Percentiles rank a stretch among this genome's conserved stretches.
Evolutionary conservation across 257 asterid species (phyloP).

Genomic region (Dorcoceras hygrometricum): DNA sequence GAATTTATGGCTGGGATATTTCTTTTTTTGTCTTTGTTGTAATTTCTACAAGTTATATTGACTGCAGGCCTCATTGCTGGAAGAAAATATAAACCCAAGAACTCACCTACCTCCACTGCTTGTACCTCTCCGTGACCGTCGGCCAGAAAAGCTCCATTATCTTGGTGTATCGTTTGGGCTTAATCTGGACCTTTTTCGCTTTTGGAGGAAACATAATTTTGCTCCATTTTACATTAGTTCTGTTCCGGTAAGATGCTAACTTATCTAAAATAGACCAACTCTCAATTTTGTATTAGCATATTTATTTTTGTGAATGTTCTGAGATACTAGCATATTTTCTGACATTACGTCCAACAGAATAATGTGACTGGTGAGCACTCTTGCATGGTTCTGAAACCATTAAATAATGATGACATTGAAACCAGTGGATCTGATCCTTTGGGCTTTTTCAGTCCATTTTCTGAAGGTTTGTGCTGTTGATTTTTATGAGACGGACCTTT

Average conservation of each 20-base stretch:
- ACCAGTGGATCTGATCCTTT: conserved; percentile 51
- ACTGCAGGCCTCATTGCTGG: conserved; percentile 75
- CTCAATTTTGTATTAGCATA: conserved; percentile 13
- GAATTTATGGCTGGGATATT: conserved; percentile 7
- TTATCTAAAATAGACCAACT: conserved; percentile 3
- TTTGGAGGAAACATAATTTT: conserved; percentile 90
- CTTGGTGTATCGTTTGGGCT: conserved; percentile 95
- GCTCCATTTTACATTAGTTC: conserved; percentile 83
- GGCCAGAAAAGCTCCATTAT: conserved; percentile 88
- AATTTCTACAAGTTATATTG: conserved; percentile 12
- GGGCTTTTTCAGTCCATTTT: conserved; percentile 70
- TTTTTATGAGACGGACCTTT: conserved; percentile 4
- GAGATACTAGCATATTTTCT: conserved; percentile 22
- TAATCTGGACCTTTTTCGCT: conserved; percentile 80
- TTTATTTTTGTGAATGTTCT: conserved; percentile 2
- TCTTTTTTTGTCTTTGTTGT: neutral
- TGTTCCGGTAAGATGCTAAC: conserved; percentile 49
- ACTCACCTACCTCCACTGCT: conserved; percentile 83
- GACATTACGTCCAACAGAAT: conserved; percentile 45
- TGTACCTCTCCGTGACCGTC: conserved; percentile 76
- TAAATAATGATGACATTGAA: conserved; percentile 74
- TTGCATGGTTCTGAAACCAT: conserved; percentile 84
- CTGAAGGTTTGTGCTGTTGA: conserved; percentile 48
- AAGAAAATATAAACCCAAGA: conserved; percentile 79
- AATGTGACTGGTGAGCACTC: conserved; percentile 83